Evolutionary conservation across 805 yeast species (phyloP).

Genomic region (Candida cerambycidarum): DNA sequence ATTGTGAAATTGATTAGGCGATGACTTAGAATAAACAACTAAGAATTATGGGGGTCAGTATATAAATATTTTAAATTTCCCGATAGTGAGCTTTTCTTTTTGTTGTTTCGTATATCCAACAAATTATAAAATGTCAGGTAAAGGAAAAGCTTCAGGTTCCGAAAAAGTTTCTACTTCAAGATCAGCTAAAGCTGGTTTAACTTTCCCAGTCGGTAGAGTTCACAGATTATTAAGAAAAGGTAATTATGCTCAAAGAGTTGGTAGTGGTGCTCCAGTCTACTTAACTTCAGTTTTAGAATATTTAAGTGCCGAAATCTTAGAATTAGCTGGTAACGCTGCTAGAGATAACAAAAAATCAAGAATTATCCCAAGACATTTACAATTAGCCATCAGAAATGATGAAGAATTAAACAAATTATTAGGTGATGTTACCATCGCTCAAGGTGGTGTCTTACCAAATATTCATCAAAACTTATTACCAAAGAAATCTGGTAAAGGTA

Average conservation of each 20-base stretch:
- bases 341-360: conserved; percentile 53
- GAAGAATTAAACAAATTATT: conserved; percentile 51
- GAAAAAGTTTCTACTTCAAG: conserved; percentile 51
- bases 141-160: conserved; percentile 46
- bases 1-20: not conserved
- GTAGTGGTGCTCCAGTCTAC: conserved; percentile 54
- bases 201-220: conserved; percentile 52
- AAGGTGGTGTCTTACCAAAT: conserved; percentile 55
- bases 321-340: conserved; percentile 53
- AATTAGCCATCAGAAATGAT: conserved; percentile 53
- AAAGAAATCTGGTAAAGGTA: conserved; percentile 53
- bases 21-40: conserved; percentile 2
- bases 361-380: conserved; percentile 53
- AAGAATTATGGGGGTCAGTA: not conserved
- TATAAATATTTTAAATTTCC: conserved; percentile 5
- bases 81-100: conserved; percentile 4
- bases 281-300: conserved; percentile 51
- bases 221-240: conserved; percentile 53
- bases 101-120: conserved; percentile 2
- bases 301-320: conserved; percentile 51
- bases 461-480: conserved; percentile 53
- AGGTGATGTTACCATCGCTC: conserved; percentile 51
- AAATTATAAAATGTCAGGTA: conserved; percentile 29
- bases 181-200: conserved; percentile 51
- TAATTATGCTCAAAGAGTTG: conserved; percentile 52